These are phyloP conservation scores for Annulohypoxylon stygium DNA, from an alignment of 495 filamentous ascomycete species.

Conservation along the genomic window DNA sequence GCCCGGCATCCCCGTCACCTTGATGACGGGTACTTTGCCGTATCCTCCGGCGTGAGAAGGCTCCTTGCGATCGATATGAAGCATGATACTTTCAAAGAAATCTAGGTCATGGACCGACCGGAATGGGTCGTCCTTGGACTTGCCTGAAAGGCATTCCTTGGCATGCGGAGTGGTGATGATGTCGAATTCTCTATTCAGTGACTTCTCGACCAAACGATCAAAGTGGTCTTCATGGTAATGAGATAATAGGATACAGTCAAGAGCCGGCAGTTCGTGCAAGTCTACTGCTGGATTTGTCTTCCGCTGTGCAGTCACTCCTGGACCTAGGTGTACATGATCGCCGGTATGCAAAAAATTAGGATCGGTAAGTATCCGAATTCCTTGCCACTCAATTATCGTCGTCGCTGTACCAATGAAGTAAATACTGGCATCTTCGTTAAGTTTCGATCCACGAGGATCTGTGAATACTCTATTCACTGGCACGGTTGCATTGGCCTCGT, in stretches of 20 bases:
- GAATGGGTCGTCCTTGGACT: slow-evolving; percentile 63
- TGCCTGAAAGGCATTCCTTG: slow-evolving; percentile 59
- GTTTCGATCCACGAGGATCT: slow-evolving; percentile 31
- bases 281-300: slow-evolving; percentile 72
- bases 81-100: slow-evolving; percentile 65
- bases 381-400: slow-evolving; percentile 73
- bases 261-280: slow-evolving; percentile 69
- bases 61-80: slow-evolving; percentile 59
- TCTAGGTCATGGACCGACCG: slow-evolving; percentile 66
- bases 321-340: slow-evolving; percentile 76
- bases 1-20: slow-evolving; percentile 77
- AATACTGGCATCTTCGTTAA: slow-evolving; percentile 51
- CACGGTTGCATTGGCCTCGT: slow-evolving; percentile 30
- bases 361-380: slow-evolving; percentile 75
- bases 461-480: slow-evolving; percentile 38
- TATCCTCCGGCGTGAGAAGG: slow-evolving; percentile 22
- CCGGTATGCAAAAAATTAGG: slow-evolving; percentile 79
- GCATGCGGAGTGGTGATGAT: slow-evolving; percentile 78
- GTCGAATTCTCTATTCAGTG: slow-evolving; percentile 67
- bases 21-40: slow-evolving; percentile 57
- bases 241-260: slow-evolving; percentile 72
- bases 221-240: slow-evolving; percentile 80
- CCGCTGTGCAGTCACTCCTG: slow-evolving; percentile 67
- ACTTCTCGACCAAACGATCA: slow-evolving; percentile 70
- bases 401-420: slow-evolving; percentile 77